Conservation (phyloP, 768 basidiomycete genomes). For the Leccinum uliginosum region DNA sequence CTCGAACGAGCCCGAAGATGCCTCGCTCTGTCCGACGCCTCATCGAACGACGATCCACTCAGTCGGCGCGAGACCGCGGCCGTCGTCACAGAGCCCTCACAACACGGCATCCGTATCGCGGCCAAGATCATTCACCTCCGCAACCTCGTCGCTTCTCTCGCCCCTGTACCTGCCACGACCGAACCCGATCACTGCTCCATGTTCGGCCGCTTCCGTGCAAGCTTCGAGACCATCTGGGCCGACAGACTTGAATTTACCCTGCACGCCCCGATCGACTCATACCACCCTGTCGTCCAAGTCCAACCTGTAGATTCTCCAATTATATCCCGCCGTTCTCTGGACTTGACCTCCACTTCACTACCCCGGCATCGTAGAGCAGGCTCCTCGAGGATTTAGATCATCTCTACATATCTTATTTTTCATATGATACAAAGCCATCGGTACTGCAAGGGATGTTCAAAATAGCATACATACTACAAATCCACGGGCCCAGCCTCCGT, state of each 20-base stretch:
- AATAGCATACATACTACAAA: neutral
- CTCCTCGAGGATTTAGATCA: conserved; percentile 19
- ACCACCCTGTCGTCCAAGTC: neutral
- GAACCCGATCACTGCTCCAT: conserved; percentile 13
- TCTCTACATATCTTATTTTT: neutral
- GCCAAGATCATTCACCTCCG: conserved; percentile 21
- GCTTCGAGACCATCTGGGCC: conserved; percentile 17
- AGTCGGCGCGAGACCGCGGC: neutral
- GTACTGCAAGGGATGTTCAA: neutral
- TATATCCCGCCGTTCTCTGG: conserved; percentile 4
- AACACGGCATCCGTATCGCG: conserved; percentile 14
- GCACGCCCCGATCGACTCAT: conserved; percentile 4
- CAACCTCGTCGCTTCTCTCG: conserved; percentile 16
- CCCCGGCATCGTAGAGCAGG: conserved; percentile 15
- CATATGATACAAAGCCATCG: neutral
- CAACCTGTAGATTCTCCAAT: neutral
- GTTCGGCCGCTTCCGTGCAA: conserved; percentile 18
- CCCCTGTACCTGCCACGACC: conserved; percentile 20
- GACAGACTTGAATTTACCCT: conserved; percentile 9
- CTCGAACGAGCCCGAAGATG: conserved; percentile 16
- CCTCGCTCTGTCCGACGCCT: conserved; percentile 1
- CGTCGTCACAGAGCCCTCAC: conserved; percentile 4
- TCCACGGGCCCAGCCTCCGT: neutral
- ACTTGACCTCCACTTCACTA: conserved; percentile 6
- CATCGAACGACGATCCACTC: neutral